Evolutionary conservation across 2,329 filamentous ascomycete genomes (phyloP).

Genomic region (Monilinia fructicola): DNA sequence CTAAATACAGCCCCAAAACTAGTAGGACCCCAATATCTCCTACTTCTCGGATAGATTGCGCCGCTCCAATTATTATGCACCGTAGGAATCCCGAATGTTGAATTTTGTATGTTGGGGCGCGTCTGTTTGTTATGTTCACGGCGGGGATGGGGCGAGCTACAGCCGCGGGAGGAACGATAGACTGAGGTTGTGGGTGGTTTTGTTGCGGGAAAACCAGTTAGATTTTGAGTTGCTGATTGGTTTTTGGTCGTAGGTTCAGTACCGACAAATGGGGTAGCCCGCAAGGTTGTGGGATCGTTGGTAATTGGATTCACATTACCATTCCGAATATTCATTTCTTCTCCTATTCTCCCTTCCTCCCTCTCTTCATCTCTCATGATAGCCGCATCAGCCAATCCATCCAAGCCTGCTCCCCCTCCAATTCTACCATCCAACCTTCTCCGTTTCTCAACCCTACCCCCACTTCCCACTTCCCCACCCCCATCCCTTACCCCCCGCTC

Average conservation of each 20-base stretch:
- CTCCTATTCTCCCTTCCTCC: not conserved
- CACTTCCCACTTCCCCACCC: too few relatives aligned
- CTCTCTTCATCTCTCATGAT: not conserved
- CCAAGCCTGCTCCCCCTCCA: not conserved
- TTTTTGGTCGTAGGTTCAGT: too few relatives aligned
- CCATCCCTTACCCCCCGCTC: not conserved
- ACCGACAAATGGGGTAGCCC: not conserved
- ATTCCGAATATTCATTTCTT: conserved; percentile 11
- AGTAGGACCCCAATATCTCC: conserved; percentile 36
- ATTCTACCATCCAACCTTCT: not conserved
- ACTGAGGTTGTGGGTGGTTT: not conserved
- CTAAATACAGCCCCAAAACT: conserved; percentile 37
- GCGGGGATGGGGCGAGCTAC: not conserved
- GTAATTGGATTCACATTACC: too few relatives aligned
- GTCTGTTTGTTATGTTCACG: not conserved
- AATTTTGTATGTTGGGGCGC: not conserved
- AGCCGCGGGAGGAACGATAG: conserved; percentile 2
- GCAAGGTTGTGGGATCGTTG: not conserved
- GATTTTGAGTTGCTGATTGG: not conserved
- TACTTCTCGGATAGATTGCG: conserved; percentile 31
- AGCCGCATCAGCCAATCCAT: not conserved
- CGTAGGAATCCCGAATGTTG: not conserved
- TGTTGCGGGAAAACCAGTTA: not conserved
- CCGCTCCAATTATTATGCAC: conserved; percentile 27
- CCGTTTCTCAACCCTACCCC: not conserved